A percentile compares a stretch with the other conserved stretches of the same genome.
phyloP scores from a whole-genome alignment of 2,329 filamentous ascomycete species.

The Lecanicillium sp. region DNA sequence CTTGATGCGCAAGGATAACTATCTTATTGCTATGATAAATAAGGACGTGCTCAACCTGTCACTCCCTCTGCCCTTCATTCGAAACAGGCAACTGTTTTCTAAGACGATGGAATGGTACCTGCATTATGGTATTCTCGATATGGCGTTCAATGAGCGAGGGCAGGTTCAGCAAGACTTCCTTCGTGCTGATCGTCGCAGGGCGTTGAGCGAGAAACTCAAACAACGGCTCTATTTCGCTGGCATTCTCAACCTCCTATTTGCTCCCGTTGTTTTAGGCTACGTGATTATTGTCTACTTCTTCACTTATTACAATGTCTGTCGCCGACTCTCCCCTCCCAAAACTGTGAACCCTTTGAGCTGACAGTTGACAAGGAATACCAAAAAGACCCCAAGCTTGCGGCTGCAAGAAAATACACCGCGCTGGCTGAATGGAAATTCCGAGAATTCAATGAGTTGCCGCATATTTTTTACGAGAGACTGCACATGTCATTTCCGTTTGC shows the following conservation, averaged over 20 bases:
- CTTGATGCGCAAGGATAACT: conserved; percentile 94
- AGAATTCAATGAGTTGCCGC: conserved; percentile 93
- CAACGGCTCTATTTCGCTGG: conserved; percentile 76
- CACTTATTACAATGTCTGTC: conserved; percentile 77
- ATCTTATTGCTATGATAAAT: conserved; percentile 93
- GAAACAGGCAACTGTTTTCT: conserved; percentile 75
- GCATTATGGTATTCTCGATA: conserved; percentile 82
- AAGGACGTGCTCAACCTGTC: conserved; percentile 89
- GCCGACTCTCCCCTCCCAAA: neutral
- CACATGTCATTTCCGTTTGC: conserved; percentile 96
- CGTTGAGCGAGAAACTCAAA: conserved; percentile 70
- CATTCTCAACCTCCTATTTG: conserved; percentile 75
- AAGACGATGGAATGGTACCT: conserved; percentile 88
- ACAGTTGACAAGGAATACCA: conserved; percentile 66
- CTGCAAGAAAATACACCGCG: conserved; percentile 76
- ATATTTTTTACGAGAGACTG: conserved; percentile 80
- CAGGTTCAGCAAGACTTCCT: conserved; percentile 83
- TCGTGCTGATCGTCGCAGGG: conserved; percentile 69
- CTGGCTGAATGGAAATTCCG: conserved; percentile 97
- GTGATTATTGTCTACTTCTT: conserved; percentile 87
- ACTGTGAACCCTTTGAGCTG: neutral
- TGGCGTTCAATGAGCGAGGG: conserved; percentile 83
- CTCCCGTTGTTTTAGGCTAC: conserved; percentile 81
- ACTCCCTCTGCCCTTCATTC: conserved; percentile 75
- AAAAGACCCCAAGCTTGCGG: conserved; percentile 83